Conservation (phyloP, 225 moss, liverwort and hornwort species). For the Asterella californica region DNA sequence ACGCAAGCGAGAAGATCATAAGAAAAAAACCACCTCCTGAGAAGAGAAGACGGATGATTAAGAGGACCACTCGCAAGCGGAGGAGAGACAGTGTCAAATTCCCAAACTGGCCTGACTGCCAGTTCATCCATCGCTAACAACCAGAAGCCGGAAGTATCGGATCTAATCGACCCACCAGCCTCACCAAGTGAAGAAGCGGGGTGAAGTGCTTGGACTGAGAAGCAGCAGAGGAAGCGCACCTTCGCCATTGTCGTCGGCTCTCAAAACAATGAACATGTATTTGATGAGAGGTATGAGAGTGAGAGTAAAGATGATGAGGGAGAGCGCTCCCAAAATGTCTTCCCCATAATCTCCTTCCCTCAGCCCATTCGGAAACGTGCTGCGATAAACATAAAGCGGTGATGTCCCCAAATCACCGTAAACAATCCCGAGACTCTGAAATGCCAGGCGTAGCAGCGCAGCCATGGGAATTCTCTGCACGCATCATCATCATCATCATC, state of each 20-base stretch:
- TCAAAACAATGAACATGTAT: conserved; percentile 73
- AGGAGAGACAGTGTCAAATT: neutral
- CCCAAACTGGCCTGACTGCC: neutral
- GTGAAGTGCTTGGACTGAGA: neutral
- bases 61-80: too few relatives aligned
- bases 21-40: neutral
- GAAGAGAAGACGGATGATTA: too few relatives aligned
- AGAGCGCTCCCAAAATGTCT: conserved; percentile 72
- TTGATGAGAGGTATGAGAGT: conserved; percentile 73
- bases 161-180: neutral
- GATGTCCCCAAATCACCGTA: conserved; percentile 97
- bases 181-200: too few relatives aligned
- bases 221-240: conserved; percentile 33
- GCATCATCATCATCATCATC: neutral
- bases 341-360: conserved; percentile 1
- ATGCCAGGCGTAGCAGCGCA: conserved; percentile 53
- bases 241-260: conserved; percentile 93
- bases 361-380: conserved; percentile 56
- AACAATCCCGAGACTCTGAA: conserved; percentile 86
- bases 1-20: neutral
- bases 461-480: conserved; percentile 53
- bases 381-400: conserved; percentile 77
- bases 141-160: neutral
- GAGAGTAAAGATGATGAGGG: conserved; percentile 79
- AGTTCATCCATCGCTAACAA: neutral